phyloP scores from a whole-genome alignment of 306 rosid species.

The Cucurbita maxima region DNA sequence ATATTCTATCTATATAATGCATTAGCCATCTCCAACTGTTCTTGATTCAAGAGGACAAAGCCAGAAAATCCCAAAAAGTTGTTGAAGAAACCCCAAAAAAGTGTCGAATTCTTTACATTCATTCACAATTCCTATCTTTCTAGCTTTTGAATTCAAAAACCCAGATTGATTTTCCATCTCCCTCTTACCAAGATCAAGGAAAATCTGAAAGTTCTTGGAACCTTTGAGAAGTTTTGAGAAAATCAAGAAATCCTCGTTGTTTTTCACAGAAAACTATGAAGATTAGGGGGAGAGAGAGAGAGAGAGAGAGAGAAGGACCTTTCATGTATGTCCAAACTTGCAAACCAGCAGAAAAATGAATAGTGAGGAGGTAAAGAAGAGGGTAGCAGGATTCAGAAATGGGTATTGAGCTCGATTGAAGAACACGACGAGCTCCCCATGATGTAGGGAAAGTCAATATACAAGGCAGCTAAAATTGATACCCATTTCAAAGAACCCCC shows the following conservation, averaged over 20 bases:
- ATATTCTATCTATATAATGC: background rate
- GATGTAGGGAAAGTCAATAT: constrained; percentile 26
- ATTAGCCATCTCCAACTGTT: background rate
- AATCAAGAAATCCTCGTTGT: background rate
- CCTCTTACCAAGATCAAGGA: background rate
- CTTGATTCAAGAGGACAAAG: background rate
- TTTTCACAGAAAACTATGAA: background rate
- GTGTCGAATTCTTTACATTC: background rate
- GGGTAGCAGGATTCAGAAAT: background rate
- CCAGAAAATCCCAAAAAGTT: background rate
- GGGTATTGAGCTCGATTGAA: constrained; percentile 7
- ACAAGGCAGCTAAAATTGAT: constrained; percentile 32
- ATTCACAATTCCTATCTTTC: background rate
- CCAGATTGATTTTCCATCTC: background rate
- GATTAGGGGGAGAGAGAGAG: background rate
- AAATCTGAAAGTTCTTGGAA: background rate
- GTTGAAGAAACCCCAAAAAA: background rate
- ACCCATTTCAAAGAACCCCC: constrained; percentile 9
- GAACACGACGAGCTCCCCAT: constrained; percentile 25
- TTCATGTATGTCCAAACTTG: constrained; percentile 8
- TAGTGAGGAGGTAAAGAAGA: background rate
- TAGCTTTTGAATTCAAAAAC: background rate
- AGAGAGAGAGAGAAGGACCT: constrained; percentile 7
- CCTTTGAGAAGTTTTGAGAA: background rate
- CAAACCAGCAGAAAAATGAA: background rate